Base-by-base conservation (phyloP, 345 rosid genomes). In the Laguncularia racemosa region DNA sequence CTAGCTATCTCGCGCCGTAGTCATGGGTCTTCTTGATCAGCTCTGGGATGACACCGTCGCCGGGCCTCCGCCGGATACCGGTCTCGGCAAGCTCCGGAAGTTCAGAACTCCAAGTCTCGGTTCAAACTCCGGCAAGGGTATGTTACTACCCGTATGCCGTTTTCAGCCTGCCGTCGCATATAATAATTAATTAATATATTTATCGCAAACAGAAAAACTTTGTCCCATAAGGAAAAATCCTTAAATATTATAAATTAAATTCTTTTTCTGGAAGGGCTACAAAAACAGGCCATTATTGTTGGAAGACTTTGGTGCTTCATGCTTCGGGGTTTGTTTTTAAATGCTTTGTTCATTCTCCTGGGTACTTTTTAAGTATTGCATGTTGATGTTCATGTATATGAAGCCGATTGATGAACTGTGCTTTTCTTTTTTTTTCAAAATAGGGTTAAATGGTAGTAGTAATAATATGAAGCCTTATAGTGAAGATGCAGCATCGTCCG, bases 11-110 rank as follows among this genome's bases (percentile, higher is more conserved):
- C 56, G 12, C 61, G 9, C 26, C 13, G 21, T 43, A 46, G 63
- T 67, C 26, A 92, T 93, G 99, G 75, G 99, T 43, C 74, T 93
- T 12, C 90, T 89, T 19, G 96, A 93, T 57, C 92, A 93, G 64
- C 76, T 93, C 16, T 93, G 99, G 99, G 99, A 93, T 61, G 99
- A 93, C 64, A 89, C 96, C 64, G 91, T 89, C 58, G 99, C 99
- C 60, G 99, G 99, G 20, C 97, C 99, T 1, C 76, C 65, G 52
- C 99, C 99, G 9, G 97, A 93, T 16, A 78, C 63, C 77, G 99
- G 97, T 68, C 96, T 90, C 67, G 95, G 99, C 59, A 85, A 78
- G 86, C 99, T 93, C 53, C 85, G 92, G 63, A 93, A 85, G 76
- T 79, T 79, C 43, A 66, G 76, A 57, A 76, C 80, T 66, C 76